Conservation (phyloP, 345 rosid genomes). For the Angophora floribunda region DNA sequence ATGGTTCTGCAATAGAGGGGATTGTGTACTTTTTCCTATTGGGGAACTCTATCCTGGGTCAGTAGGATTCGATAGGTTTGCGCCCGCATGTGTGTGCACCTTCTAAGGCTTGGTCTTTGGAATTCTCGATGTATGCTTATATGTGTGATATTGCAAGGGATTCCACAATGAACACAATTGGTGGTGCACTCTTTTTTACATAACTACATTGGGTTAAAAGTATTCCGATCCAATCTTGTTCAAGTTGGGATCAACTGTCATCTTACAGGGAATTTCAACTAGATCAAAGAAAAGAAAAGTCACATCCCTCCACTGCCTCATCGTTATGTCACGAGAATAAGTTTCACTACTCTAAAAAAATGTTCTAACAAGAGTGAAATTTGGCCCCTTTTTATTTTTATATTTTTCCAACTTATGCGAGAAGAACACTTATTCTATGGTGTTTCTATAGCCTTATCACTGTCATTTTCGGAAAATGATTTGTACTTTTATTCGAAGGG, state of each 20-base stretch:
- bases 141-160: background rate
- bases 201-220: background rate
- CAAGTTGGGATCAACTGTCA: background rate
- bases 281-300: background rate
- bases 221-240: background rate
- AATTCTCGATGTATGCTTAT: background rate
- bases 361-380: background rate
- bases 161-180: background rate
- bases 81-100: background rate
- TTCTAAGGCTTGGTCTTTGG: background rate
- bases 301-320: background rate
- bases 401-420: background rate
- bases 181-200: background rate
- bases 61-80: background rate
- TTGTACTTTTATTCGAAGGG: background rate
- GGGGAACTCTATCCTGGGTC: rapidly evolving
- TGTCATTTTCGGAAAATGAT: background rate
- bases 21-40: background rate
- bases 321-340: background rate
- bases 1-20: background rate
- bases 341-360: background rate
- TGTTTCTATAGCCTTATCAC: background rate
- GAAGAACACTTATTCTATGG: background rate
- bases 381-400: background rate
- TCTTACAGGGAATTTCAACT: background rate